phyloP scores from a whole-genome alignment of 306 rosid genomes.

The Ammopiptanthus mongolicus region DNA sequence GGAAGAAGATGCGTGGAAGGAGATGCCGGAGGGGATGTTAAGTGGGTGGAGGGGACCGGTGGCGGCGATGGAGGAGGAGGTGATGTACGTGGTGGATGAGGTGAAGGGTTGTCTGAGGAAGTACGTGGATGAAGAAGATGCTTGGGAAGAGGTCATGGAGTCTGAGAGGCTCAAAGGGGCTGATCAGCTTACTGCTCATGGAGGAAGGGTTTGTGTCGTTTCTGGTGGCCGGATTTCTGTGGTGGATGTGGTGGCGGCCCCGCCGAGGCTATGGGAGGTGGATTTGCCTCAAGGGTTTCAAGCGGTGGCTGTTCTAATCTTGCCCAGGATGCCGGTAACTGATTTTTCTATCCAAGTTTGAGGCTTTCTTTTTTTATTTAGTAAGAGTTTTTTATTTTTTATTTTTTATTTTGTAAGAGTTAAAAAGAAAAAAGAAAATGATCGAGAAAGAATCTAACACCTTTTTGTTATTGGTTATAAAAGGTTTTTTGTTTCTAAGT shows the following conservation, averaged over 20 bases:
- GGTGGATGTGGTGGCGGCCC: constrained; percentile 41
- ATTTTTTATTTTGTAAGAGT: background rate
- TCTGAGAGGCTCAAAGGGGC: constrained; percentile 53
- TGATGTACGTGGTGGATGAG: constrained; percentile 70
- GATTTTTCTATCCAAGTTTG: background rate
- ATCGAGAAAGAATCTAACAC: background rate
- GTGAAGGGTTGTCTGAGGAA: constrained; percentile 40
- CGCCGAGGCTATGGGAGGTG: constrained; percentile 36
- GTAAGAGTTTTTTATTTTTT: too few relatives aligned
- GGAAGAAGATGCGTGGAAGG: constrained; percentile 49
- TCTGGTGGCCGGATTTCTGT: constrained; percentile 45
- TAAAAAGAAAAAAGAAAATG: background rate
- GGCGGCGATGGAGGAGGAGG: constrained; percentile 76
- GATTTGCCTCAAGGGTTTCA: constrained; percentile 53
- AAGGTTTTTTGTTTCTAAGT: background rate
- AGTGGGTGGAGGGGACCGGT: constrained; percentile 86
- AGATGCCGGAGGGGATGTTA: constrained; percentile 79
- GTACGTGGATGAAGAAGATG: constrained; percentile 38
- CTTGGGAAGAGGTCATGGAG: constrained; percentile 50
- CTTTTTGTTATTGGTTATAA: background rate
- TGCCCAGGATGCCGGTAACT: constrained; percentile 54
- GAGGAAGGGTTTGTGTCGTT: constrained; percentile 56
- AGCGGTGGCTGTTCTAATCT: constrained; percentile 56
- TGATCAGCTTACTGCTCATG: constrained; percentile 51
- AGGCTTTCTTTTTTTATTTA: background rate